Evolutionary conservation across 1,284 basidiomycete genomes (phyloP).

Genomic region (Ustilago shanxiensis): DNA sequence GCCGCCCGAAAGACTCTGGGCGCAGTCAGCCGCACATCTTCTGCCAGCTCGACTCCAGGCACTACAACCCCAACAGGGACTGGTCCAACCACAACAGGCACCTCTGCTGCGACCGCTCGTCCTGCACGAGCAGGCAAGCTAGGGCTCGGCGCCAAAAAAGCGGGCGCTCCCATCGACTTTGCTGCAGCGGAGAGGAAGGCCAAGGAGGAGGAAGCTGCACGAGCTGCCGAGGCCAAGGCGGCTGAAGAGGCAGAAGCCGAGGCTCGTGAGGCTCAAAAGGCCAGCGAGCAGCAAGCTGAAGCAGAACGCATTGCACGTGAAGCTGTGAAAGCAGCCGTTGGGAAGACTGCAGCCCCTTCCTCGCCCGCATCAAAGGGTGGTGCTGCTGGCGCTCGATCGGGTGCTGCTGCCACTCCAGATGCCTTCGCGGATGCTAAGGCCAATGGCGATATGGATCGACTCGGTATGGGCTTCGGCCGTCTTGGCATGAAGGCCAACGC

Average conservation of each 20-base stretch:
- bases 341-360: conserved; percentile 28
- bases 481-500: conserved; percentile 75
- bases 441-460: conserved; percentile 75
- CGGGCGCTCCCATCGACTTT: conserved; percentile 62
- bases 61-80: conserved; percentile 49
- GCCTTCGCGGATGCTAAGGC: conserved; percentile 70
- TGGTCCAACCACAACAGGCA: conserved; percentile 31
- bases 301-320: conserved; percentile 58
- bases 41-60: conserved; percentile 50
- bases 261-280: conserved; percentile 45
- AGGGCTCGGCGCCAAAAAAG: conserved; percentile 64
- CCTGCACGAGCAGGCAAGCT: conserved; percentile 60
- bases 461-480: conserved; percentile 84
- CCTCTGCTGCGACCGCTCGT: conserved; percentile 31
- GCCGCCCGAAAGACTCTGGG: conserved; percentile 51
- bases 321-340: conserved; percentile 53
- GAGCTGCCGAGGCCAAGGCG: conserved; percentile 42
- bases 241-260: conserved; percentile 54
- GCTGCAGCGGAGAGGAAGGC: conserved; percentile 67
- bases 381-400: conserved; percentile 23
- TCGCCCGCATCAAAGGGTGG: conserved; percentile 21
- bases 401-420: conserved; percentile 29
- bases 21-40: conserved; percentile 52
- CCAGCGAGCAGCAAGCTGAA: conserved; percentile 50
- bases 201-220: conserved; percentile 60